These are phyloP conservation scores for Cladorrhinum sp. DNA, from an alignment of 2,329 filamentous ascomycete genomes.

Conservation along the genomic window DNA sequence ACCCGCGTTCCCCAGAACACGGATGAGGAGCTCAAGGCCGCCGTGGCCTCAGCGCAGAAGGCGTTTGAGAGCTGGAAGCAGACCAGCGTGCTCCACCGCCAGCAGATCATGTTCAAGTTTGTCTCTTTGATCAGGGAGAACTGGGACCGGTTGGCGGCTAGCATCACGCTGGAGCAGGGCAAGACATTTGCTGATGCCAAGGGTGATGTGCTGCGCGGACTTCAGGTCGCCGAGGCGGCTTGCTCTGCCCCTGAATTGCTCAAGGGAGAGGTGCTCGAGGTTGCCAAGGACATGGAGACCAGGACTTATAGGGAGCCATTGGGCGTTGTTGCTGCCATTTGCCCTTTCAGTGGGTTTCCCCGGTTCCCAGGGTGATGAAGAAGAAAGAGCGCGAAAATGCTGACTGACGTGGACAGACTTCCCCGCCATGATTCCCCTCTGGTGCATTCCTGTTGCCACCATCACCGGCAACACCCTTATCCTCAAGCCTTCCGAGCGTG, in stretches of 20 bases:
- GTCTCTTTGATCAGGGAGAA: slow-evolving; percentile 76
- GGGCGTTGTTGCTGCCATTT: slow-evolving; percentile 78
- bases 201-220: slow-evolving; percentile 75
- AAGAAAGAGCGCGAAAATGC: neutral
- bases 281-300: slow-evolving; percentile 88
- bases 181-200: slow-evolving; percentile 83
- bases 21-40: slow-evolving; percentile 69
- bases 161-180: slow-evolving; percentile 83
- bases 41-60: slow-evolving; percentile 70
- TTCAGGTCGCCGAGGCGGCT: slow-evolving; percentile 82
- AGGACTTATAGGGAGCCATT: slow-evolving; percentile 77
- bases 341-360: slow-evolving; percentile 69
- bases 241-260: slow-evolving; percentile 77
- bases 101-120: slow-evolving; percentile 87
- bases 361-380: neutral
- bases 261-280: slow-evolving; percentile 80
- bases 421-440: slow-evolving; percentile 89
- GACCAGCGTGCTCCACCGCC: slow-evolving; percentile 68
- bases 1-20: slow-evolving; percentile 82
- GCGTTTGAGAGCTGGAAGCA: slow-evolving; percentile 72
- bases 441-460: slow-evolving; percentile 82
- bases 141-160: slow-evolving; percentile 80
- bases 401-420: slow-evolving; percentile 56
- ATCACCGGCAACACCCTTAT: slow-evolving; percentile 81
- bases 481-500: slow-evolving; percentile 82